Conservation (phyloP, 176 grass and related monocot genomes). For the Stipa capillata region DNA sequence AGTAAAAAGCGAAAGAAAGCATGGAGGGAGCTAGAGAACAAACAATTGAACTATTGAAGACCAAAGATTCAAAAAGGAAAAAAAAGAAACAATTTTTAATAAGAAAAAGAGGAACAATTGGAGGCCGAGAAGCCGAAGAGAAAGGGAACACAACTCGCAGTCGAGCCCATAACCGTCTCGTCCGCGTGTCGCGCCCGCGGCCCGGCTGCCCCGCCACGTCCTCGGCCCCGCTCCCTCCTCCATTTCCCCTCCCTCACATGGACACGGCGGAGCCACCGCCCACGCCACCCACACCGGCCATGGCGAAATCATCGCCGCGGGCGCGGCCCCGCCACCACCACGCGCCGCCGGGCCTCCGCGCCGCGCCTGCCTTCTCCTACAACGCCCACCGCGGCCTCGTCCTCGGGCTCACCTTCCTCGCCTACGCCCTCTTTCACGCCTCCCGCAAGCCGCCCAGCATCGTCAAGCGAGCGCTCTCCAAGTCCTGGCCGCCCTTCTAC, state of each 20-base stretch:
- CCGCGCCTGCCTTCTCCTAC: constrained; percentile 27
- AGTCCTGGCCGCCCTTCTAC: constrained; percentile 26
- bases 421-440: constrained; percentile 66
- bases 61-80: too few relatives aligned
- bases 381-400: constrained; percentile 51
- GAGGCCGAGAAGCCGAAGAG: neutral
- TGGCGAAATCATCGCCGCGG: constrained; percentile 7
- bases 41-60: too few relatives aligned
- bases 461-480: constrained; percentile 53
- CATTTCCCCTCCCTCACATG: neutral
- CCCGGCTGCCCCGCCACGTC: constrained; percentile 25
- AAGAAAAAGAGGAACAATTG: neutral
- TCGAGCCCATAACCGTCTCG: neutral
- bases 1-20: too few relatives aligned
- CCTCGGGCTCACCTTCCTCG: constrained; percentile 59
- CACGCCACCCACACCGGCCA: neutral
- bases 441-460: constrained; percentile 68
- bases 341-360: constrained; percentile 26
- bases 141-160: neutral
- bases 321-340: constrained; percentile 6
- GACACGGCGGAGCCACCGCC: constrained; percentile 16
- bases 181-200: constrained; percentile 12
- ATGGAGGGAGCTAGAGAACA: too few relatives aligned
- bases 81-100: too few relatives aligned
- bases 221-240: neutral